Percentiles rank a stretch among this genome's conserved stretches.
These are phyloP conservation scores for Pyricularia sp. DNA, from an alignment of 2,329 filamentous ascomycete genomes.

Conservation along the genomic window DNA sequence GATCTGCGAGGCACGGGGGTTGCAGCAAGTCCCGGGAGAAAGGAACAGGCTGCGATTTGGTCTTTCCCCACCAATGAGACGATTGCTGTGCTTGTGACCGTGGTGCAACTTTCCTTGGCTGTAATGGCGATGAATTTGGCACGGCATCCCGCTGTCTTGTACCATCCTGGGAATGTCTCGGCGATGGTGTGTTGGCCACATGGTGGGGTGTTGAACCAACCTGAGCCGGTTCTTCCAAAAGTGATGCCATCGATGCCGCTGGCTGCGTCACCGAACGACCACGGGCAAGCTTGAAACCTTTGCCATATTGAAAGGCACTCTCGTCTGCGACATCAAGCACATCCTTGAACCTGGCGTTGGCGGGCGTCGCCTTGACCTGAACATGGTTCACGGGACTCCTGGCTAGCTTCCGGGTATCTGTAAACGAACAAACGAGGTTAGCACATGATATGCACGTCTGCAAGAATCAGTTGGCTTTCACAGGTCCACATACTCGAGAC, in stretches of 20 bases:
- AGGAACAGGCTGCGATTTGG: background rate
- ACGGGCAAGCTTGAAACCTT: constrained; percentile 4
- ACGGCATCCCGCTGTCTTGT: background rate
- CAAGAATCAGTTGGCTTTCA: background rate
- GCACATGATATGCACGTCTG: background rate
- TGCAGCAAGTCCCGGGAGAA: background rate
- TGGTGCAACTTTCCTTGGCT: constrained; percentile 7
- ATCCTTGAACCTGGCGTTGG: constrained; percentile 44
- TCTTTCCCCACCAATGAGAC: background rate
- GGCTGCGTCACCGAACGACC: background rate
- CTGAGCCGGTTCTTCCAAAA: background rate
- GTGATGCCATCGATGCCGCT: background rate
- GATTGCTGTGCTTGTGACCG: background rate
- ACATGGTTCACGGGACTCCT: constrained; percentile 29
- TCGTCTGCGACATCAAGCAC: constrained; percentile 25
- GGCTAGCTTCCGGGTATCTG: constrained; percentile 36
- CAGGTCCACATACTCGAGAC: constrained; percentile 30
- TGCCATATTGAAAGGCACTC: background rate
- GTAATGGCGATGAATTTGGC: constrained; percentile 12
- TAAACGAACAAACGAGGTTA: background rate
- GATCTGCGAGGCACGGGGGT: background rate
- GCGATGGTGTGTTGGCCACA: constrained; percentile 12
- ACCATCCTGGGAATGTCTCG: constrained; percentile 12
- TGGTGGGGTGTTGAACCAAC: constrained; percentile 4
- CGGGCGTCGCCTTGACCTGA: constrained; percentile 48